Evolutionary conservation across 306 rosid genomes (phyloP).

Genomic region (Quercus gilva): DNA sequence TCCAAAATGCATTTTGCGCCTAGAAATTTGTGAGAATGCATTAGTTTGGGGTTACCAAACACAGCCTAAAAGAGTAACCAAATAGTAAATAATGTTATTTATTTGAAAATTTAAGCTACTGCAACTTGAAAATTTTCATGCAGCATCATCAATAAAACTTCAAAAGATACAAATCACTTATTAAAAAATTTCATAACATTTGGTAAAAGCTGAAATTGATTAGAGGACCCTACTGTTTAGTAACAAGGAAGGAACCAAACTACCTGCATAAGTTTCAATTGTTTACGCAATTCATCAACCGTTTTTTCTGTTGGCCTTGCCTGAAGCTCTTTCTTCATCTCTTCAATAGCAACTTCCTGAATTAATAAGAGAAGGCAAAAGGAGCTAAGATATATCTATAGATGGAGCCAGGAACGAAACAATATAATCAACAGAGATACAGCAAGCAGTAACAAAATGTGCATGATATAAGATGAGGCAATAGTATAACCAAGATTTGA

Average conservation of each 20-base stretch:
- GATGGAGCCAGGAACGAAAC: background rate
- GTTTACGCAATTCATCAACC: conserved; percentile 84
- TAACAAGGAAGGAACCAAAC: conserved; percentile 13
- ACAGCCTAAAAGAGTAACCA: background rate
- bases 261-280: conserved; percentile 96
- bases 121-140: background rate
- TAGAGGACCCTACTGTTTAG: background rate
- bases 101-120: background rate
- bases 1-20: too few relatives aligned
- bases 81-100: background rate
- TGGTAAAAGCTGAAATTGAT: background rate
- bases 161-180: background rate
- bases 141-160: background rate
- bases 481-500: conserved; percentile 7
- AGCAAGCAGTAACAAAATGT: background rate
- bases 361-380: conserved; percentile 21
- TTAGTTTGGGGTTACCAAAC: too few relatives aligned
- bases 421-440: background rate
- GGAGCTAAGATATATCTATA: background rate
- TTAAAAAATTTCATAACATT: background rate
- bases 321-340: conserved; percentile 85
- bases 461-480: conserved; percentile 12
- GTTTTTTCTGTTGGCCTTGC: conserved; percentile 81
- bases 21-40: too few relatives aligned
- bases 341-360: conserved; percentile 70